Percentiles rank a stretch among this genome's conserved stretches.
phyloP scores from a whole-genome alignment of 495 filamentous ascomycete genomes.

The Hypoxylon perforatum region DNA sequence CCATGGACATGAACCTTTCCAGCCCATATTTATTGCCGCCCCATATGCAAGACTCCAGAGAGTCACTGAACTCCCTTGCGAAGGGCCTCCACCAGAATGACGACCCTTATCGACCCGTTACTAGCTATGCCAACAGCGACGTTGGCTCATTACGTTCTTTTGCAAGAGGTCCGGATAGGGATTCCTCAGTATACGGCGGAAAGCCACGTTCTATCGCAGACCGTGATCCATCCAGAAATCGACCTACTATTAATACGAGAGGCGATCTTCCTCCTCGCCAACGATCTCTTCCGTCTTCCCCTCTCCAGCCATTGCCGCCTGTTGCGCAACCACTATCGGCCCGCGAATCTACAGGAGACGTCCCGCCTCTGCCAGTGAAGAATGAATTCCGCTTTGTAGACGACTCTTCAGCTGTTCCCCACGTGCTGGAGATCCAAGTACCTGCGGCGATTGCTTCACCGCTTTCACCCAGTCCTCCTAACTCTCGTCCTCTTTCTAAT shows the following conservation, averaged over 20 bases:
- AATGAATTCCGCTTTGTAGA: conserved; percentile 45
- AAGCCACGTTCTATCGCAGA: conserved; percentile 48
- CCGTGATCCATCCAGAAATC: conserved; percentile 10
- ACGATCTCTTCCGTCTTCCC: conserved; percentile 36
- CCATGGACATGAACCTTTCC: conserved; percentile 81
- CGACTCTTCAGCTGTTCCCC: conserved; percentile 47
- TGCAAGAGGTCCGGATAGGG: conserved; percentile 62
- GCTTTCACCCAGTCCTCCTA: conserved; percentile 12
- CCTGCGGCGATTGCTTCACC: conserved; percentile 49
- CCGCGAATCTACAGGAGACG: conserved; percentile 19
- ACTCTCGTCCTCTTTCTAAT: conserved; percentile 36
- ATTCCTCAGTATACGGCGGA: conserved; percentile 71
- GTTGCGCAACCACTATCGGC: conserved; percentile 33
- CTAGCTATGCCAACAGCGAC: conserved; percentile 68
- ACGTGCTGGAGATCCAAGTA: conserved; percentile 49
- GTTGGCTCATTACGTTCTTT: conserved; percentile 67
- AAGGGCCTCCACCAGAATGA: conserved; percentile 73
- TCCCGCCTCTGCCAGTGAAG: conserved; percentile 27
- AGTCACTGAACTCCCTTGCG: conserved; percentile 87
- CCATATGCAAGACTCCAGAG: conserved; percentile 77
- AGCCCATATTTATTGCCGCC: conserved; percentile 93
- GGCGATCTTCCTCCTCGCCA: conserved; percentile 21
- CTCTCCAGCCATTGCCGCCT: conserved; percentile 40
- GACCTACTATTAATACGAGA: not conserved
- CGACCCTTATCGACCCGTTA: conserved; percentile 85